Conservation (phyloP, 2,329 filamentous ascomycete species). For the Drechslerella stenobrocha region DNA sequence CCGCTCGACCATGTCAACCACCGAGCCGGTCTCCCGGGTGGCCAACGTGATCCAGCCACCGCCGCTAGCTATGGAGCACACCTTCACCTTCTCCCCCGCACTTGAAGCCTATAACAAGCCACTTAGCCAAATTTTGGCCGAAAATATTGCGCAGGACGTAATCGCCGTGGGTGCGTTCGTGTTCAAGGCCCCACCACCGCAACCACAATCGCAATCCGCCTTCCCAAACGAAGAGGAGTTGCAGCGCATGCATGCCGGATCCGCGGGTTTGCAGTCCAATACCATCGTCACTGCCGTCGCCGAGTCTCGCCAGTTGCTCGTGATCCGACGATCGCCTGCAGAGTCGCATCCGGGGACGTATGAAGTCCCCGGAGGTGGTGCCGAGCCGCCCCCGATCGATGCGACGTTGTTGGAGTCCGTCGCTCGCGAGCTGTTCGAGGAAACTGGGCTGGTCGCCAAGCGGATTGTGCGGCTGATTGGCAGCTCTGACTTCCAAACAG, state of each 20-base stretch:
- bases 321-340: conserved; percentile 57
- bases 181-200: neutral
- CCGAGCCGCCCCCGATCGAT: conserved; percentile 57
- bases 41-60: neutral
- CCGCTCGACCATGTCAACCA: neutral
- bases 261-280: too few relatives aligned
- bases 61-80: neutral
- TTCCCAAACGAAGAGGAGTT: neutral
- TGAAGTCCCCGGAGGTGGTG: conserved; percentile 62
- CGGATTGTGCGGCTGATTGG: conserved; percentile 57
- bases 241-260: neutral
- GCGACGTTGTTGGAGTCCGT: conserved; percentile 59
- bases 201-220: neutral
- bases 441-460: conserved; percentile 59
- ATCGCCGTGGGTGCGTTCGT: conserved; percentile 9
- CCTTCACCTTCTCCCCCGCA: neutral
- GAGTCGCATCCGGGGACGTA: conserved; percentile 57
- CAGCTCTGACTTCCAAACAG: conserved; percentile 48
- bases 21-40: neutral
- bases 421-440: conserved; percentile 61
- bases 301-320: conserved; percentile 54
- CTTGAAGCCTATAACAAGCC: neutral
- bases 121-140: neutral
- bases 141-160: neutral
- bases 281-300: too few relatives aligned